These are phyloP conservation scores for Fusarium penzigii DNA, from an alignment of 2,329 filamentous ascomycete genomes.

Conservation along the genomic window DNA sequence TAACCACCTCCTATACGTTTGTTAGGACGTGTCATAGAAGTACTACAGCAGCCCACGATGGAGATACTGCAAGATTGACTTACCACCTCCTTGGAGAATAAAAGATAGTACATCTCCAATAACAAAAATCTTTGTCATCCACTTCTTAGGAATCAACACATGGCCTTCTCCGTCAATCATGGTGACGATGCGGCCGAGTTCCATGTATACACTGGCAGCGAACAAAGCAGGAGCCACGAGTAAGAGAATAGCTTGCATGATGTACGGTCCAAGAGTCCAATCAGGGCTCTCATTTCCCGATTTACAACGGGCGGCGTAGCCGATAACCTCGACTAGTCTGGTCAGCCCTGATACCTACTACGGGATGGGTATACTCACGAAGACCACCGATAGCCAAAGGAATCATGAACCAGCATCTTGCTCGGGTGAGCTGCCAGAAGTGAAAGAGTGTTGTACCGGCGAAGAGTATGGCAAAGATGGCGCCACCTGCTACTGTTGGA, in stretches of 20 bases:
- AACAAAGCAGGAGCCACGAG: constrained; percentile 41
- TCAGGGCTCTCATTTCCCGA: background rate
- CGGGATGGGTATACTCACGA: background rate
- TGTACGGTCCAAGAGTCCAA: constrained; percentile 25
- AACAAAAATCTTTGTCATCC: constrained; percentile 22
- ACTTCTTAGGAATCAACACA: constrained; percentile 2
- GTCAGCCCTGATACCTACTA: background rate
- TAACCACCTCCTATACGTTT: constrained; percentile 2
- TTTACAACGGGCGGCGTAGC: constrained; percentile 2
- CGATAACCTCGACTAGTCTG: background rate
- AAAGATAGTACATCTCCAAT: constrained; percentile 17
- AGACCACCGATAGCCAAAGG: constrained; percentile 1
- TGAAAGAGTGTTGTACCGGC: background rate
- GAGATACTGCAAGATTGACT: background rate
- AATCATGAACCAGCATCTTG: constrained; percentile 1
- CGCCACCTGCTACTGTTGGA: background rate
- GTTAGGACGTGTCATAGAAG: background rate
- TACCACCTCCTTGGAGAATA: constrained; percentile 13
- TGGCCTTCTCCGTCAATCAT: constrained; percentile 37
- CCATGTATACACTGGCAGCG: constrained; percentile 39
- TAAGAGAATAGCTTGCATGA: constrained; percentile 35
- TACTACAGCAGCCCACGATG: background rate
- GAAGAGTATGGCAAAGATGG: constrained; percentile 1
- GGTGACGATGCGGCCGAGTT: background rate
- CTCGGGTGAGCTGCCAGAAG: background rate